phyloP scores from a whole-genome alignment of 2,329 filamentous ascomycete species.

The Stemphylium beticola region DNA sequence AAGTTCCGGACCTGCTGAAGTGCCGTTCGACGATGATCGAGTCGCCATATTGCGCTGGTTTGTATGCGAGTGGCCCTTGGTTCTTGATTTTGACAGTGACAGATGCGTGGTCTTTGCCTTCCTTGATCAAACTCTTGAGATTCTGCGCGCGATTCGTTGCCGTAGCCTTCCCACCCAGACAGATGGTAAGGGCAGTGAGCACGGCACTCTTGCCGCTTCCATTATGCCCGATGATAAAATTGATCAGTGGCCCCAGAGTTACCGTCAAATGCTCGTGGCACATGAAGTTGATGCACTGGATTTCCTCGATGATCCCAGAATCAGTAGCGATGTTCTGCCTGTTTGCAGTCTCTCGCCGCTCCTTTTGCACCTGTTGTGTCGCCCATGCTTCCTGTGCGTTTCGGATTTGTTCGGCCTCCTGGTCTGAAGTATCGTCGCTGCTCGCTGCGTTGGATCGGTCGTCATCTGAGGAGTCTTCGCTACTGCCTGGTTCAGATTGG shows the following conservation, averaged over 20 bases:
- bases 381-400: slow-evolving; percentile 35
- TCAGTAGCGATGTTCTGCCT: slow-evolving; percentile 73
- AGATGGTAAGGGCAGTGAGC: slow-evolving; percentile 88
- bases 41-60: slow-evolving; percentile 79
- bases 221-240: slow-evolving; percentile 97
- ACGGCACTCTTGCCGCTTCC: slow-evolving; percentile 98
- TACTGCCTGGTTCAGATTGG: slow-evolving; percentile 27
- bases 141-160: slow-evolving; percentile 91
- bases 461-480: slow-evolving; percentile 25
- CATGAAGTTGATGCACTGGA: slow-evolving; percentile 95
- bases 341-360: slow-evolving; percentile 27
- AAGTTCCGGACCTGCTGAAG: slow-evolving; percentile 76
- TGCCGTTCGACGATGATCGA: slow-evolving; percentile 90
- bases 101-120: slow-evolving; percentile 73
- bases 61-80: slow-evolving; percentile 81
- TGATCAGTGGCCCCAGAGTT: slow-evolving; percentile 89
- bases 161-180: slow-evolving; percentile 92
- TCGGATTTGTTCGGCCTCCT: slow-evolving; percentile 21
- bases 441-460: slow-evolving; percentile 16
- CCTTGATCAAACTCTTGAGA: slow-evolving; percentile 88
- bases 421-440: slow-evolving; percentile 17
- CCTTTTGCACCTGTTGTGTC: slow-evolving; percentile 39
- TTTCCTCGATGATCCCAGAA: slow-evolving; percentile 84
- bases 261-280: slow-evolving; percentile 85
- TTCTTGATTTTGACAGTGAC: slow-evolving; percentile 92